These are phyloP conservation scores for Nyctanthes arbortristis DNA, from an alignment of 257 asterid genomes.

Conservation along the genomic window DNA sequence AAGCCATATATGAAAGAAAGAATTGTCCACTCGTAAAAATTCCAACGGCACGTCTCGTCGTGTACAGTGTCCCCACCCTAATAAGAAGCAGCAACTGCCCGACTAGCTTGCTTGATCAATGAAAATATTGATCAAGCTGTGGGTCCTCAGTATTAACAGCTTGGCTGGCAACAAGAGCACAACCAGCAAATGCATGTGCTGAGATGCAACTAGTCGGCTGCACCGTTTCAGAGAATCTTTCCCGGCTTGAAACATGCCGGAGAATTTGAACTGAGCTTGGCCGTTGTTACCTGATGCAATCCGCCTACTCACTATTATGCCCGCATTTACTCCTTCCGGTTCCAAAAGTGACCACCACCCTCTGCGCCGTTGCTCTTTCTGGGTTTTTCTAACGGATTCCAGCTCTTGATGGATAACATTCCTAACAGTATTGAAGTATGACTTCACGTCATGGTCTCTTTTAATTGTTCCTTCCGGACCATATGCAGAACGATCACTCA, in stretches of 20 bases:
- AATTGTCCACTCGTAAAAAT: constrained; percentile 33
- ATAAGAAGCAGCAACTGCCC: constrained; percentile 19
- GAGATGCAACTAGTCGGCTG: constrained; percentile 68
- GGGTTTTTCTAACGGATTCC: constrained; percentile 46
- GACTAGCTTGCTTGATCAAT: constrained; percentile 29
- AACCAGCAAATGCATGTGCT: constrained; percentile 83
- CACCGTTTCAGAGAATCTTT: constrained; percentile 67
- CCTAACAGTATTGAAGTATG: constrained; percentile 61
- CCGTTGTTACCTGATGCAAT: constrained; percentile 33
- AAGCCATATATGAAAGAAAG: constrained; percentile 57
- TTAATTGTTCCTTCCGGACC: constrained; percentile 78
- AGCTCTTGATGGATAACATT: constrained; percentile 70
- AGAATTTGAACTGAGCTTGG: constrained; percentile 48
- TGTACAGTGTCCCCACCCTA: constrained; percentile 4
- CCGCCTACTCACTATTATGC: constrained; percentile 40
- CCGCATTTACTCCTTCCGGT: constrained; percentile 41
- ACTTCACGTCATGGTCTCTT: constrained; percentile 85
- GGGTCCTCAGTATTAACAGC: constrained; percentile 53
- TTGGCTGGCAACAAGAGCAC: constrained; percentile 76
- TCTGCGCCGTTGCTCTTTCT: constrained; percentile 53
- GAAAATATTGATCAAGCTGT: constrained; percentile 38
- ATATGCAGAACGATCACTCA: constrained; percentile 83
- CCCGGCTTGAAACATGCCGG: constrained; percentile 59
- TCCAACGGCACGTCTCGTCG: constrained; percentile 19
- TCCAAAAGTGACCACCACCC: constrained; percentile 68